phyloP scores from a whole-genome alignment of 2,329 filamentous ascomycete species.

The Uncinocarpus reesii region DNA sequence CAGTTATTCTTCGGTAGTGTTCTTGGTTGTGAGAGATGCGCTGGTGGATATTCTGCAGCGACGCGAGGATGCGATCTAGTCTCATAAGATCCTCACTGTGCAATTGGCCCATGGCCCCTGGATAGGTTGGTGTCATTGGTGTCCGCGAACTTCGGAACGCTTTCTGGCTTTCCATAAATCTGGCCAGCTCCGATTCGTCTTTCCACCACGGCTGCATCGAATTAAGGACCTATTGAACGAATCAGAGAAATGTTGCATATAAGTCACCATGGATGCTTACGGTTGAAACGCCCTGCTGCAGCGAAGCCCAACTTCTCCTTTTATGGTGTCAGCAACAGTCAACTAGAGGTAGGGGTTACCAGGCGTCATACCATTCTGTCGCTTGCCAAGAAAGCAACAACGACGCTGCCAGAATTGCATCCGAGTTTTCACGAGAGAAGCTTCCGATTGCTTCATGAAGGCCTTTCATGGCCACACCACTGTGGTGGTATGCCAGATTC shows the following conservation, averaged over 20 bases:
- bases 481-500: constrained; percentile 82
- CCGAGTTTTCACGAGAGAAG: constrained; percentile 77
- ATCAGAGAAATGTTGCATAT: constrained; percentile 7
- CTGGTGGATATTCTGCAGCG: constrained; percentile 48
- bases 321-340: constrained; percentile 25
- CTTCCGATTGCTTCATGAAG: constrained; percentile 75
- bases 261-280: constrained; percentile 44
- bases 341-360: constrained; percentile 6
- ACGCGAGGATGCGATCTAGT: constrained; percentile 55
- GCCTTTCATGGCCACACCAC: constrained; percentile 73
- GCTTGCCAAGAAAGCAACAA: constrained; percentile 92
- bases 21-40: constrained; percentile 60
- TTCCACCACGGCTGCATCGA: constrained; percentile 81
- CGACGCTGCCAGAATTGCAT: constrained; percentile 83
- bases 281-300: constrained; percentile 83
- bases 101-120: constrained; percentile 20
- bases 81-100: constrained; percentile 59
- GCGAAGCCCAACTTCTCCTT: constrained; percentile 84
- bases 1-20: constrained; percentile 56
- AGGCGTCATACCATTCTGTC: constrained; percentile 69
- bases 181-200: constrained; percentile 60
- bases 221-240: constrained; percentile 59
- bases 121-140: constrained; percentile 26
- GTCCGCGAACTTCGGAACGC: constrained; percentile 29
- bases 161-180: constrained; percentile 34